phyloP scores from a whole-genome alignment of 2,329 filamentous ascomycete species.

The Sordariomycetes sp. region DNA sequence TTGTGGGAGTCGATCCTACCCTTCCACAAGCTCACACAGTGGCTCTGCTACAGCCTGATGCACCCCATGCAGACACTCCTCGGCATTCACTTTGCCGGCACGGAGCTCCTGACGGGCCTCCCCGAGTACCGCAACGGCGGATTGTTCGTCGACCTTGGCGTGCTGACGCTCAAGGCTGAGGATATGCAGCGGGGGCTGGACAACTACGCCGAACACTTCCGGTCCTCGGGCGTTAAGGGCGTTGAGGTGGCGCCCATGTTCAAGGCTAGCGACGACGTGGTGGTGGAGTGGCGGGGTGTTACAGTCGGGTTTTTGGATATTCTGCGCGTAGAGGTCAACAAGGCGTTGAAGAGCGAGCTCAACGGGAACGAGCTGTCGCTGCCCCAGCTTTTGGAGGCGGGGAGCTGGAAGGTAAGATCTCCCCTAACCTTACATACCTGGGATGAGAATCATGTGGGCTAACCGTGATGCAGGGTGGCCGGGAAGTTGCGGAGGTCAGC shows the following conservation, averaged over 20 bases:
- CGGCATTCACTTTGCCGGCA: conserved; percentile 67
- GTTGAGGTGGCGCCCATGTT: conserved; percentile 45
- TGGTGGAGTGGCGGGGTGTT: conserved; percentile 53
- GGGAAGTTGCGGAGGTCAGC: conserved; percentile 91
- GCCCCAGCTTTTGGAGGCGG: conserved; percentile 86
- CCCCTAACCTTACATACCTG: not conserved
- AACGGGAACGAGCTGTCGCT: conserved; percentile 60
- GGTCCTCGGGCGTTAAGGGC: conserved; percentile 52
- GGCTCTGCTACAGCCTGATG: conserved; percentile 91
- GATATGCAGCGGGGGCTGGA: conserved; percentile 60
- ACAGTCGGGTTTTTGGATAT: conserved; percentile 47
- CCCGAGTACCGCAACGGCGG: conserved; percentile 91
- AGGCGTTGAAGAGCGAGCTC: conserved; percentile 49
- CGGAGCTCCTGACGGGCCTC: conserved; percentile 71
- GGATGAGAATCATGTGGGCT: not conserved
- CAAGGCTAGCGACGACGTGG: conserved; percentile 43
- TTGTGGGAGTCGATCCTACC: conserved; percentile 72
- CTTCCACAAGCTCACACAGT: conserved; percentile 90
- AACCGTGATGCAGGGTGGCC: conserved; percentile 50
- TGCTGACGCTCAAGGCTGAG: conserved; percentile 60
- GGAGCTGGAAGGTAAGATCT: conserved; percentile 81
- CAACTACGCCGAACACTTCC: conserved; percentile 50
- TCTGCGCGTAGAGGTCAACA: conserved; percentile 39
- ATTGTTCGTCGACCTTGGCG: conserved; percentile 71
- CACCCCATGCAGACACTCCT: conserved; percentile 76